phyloP scores from a whole-genome alignment of 2,329 filamentous ascomycete species.

The Nigrospora oryzae region DNA sequence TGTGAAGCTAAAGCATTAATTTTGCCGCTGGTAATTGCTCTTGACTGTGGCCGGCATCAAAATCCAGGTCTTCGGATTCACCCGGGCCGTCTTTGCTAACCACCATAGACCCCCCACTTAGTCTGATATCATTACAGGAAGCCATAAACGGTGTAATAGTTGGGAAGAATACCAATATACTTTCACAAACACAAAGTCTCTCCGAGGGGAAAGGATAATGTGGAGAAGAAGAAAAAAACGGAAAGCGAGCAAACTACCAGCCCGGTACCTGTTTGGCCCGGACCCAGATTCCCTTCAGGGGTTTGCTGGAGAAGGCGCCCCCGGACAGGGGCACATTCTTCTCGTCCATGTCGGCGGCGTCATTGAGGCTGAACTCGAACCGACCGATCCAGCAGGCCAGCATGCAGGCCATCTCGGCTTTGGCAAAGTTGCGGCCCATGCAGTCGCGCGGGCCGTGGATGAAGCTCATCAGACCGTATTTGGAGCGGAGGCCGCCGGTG shows the following conservation, averaged over 20 bases:
- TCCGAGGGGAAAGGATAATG: too few species aligned
- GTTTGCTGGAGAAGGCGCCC: slow-evolving; percentile 7
- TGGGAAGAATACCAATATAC: too few species aligned
- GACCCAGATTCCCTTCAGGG: slow-evolving; percentile 4
- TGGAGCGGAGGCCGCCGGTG: slow-evolving; percentile 39
- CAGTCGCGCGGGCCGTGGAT: slow-evolving; percentile 42
- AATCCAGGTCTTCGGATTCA: too few species aligned
- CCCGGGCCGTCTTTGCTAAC: too few species aligned
- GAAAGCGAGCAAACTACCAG: background rate
- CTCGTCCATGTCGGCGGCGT: slow-evolving; percentile 6
- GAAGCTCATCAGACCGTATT: slow-evolving; percentile 49
- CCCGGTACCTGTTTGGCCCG: background rate
- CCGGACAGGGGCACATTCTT: slow-evolving; percentile 7
- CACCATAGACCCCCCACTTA: too few species aligned
- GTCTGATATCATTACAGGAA: too few species aligned
- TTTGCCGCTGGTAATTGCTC: too few species aligned
- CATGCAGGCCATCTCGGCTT: slow-evolving; percentile 57
- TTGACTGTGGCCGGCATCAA: too few species aligned
- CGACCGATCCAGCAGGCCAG: slow-evolving; percentile 23
- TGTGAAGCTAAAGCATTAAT: too few species aligned
- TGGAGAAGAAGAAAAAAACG: too few species aligned
- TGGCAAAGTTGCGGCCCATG: slow-evolving; percentile 56
- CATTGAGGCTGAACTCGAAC: slow-evolving; percentile 8
- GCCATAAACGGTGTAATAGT: too few species aligned
- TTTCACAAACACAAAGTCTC: too few species aligned